These are phyloP conservation scores for Rhododendron henanense DNA, from an alignment of 148 eudicot species.

Conservation along the genomic window DNA sequence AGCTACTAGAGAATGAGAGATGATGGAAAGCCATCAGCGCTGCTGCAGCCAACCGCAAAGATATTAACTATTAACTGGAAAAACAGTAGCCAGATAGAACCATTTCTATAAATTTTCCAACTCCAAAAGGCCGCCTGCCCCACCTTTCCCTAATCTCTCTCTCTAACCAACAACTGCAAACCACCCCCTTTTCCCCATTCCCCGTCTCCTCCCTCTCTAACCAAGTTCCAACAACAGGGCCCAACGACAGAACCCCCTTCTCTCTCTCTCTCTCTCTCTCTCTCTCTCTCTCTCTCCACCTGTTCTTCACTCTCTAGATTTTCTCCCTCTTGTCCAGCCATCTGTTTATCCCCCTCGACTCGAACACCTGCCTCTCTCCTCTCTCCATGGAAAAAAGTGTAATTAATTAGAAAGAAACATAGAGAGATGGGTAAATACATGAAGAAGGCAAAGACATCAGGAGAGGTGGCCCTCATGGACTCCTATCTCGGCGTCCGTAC, in stretches of 20 bases:
- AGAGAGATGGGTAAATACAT: conserved; percentile 39
- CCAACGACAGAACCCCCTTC: not conserved
- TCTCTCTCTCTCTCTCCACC: not conserved
- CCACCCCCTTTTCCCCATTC: not conserved
- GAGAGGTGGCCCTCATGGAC: conserved; percentile 22
- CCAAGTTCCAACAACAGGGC: too few species aligned
- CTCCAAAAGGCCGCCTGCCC: too few species aligned
- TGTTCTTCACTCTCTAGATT: not conserved
- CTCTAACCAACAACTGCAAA: not conserved
- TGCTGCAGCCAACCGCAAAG: too few species aligned
- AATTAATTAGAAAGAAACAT: not conserved
- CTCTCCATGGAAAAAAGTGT: not conserved
- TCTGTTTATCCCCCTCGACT: not conserved
- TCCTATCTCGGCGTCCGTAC: conserved; percentile 33
- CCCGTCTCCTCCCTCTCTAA: not conserved
- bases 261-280: too few species aligned
- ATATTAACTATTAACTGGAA: too few species aligned
- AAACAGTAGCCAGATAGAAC: too few species aligned
- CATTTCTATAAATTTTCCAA: too few species aligned
- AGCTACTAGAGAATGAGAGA: too few species aligned
- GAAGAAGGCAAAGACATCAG: conserved; percentile 18
- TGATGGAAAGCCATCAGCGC: too few species aligned
- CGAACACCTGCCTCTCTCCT: not conserved
- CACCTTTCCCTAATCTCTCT: too few species aligned
- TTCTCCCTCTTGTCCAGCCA: not conserved